Evolutionary conservation across 805 yeast genomes (phyloP).

Genomic region (Saccharomycopsis fermentans): DNA sequence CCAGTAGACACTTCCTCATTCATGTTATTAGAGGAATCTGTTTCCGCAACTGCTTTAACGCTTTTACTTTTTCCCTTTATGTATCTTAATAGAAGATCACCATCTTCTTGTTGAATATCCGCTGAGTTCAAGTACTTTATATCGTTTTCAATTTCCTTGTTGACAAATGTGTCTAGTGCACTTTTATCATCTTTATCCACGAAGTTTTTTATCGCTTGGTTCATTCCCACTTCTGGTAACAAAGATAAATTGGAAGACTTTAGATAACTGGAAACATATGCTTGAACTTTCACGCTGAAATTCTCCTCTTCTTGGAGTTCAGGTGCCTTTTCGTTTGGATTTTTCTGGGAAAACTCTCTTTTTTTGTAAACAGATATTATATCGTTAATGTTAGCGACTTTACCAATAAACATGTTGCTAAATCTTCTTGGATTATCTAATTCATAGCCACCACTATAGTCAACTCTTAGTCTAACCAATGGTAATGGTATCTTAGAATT

Average conservation of each 20-base stretch:
- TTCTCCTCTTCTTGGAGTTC: conserved; percentile 27
- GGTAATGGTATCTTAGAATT: conserved; percentile 51
- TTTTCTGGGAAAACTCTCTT: conserved; percentile 25
- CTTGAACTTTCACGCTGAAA: conserved; percentile 41
- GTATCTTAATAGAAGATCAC: conserved; percentile 3
- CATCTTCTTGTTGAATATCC: conserved; percentile 10
- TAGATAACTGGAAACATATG: conserved; percentile 53
- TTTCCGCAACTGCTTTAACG: background rate
- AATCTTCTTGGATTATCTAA: conserved; percentile 86
- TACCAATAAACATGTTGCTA: conserved; percentile 82
- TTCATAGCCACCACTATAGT: conserved; percentile 83
- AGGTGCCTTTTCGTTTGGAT: conserved; percentile 17
- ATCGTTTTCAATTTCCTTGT: conserved; percentile 44
- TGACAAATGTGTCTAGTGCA: conserved; percentile 55
- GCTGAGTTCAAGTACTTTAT: conserved; percentile 35
- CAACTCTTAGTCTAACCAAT: conserved; percentile 70
- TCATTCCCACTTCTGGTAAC: conserved; percentile 66
- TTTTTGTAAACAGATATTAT: conserved; percentile 62
- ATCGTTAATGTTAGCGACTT: conserved; percentile 85
- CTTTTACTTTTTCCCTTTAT: conserved; percentile 2
- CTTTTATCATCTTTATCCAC: conserved; percentile 77
- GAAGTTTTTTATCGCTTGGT: conserved; percentile 58
- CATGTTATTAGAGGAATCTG: background rate
- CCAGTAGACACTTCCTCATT: background rate
- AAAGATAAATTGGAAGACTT: conserved; percentile 54